Base-by-base conservation (phyloP, 345 rosid species). In the Syzygium grande region DNA sequence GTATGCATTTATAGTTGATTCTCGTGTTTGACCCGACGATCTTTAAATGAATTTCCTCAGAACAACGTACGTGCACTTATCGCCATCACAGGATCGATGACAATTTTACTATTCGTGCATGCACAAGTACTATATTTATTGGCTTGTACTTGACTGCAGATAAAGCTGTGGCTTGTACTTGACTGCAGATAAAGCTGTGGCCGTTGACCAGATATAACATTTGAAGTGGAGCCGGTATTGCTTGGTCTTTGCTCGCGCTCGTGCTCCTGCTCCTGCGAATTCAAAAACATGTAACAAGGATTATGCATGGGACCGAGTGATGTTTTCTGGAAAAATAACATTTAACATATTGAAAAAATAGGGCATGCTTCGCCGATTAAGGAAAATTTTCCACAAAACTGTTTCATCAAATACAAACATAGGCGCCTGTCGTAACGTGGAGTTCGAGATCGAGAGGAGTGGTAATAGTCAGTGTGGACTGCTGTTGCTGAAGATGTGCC, bases 401-500 rank as follows among this genome's bases (percentile, higher is more conserved):
- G 79, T 68, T 68, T 34, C 46, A 68, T 38, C 79, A 34, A 19
- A 34, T 68, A 68, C 79, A 34, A 34, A 68, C 79, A 4, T 38
- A 34, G 79, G 79, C 79, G 79, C 46, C 41, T 34, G 43, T 68
- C 79, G 38, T 68, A 9, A 68, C 17, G 79, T 65, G 46, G 79
- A 68, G 46, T 34, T 34, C 46, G 79, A 68, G 46, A 30, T 65
- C 22, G 78, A 65, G 78, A 30, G 43, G 43, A 61, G 38, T 6
- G n/a, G 79, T 68, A 68, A 34, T 4, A 17, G 79, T 34, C 79
- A 30, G 46, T 38, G 46, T 17, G 46, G 10, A 68, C 79, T 34
- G 25, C 86, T 49, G 53, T 27, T 51, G 51, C 46, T 51, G 78
- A 83, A 58, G 86, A 56, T 49, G 25, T 85, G 88, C 88, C 92